Base-by-base conservation (phyloP, 352 stramenopile genomes). In the Pythium graminicola region DNA sequence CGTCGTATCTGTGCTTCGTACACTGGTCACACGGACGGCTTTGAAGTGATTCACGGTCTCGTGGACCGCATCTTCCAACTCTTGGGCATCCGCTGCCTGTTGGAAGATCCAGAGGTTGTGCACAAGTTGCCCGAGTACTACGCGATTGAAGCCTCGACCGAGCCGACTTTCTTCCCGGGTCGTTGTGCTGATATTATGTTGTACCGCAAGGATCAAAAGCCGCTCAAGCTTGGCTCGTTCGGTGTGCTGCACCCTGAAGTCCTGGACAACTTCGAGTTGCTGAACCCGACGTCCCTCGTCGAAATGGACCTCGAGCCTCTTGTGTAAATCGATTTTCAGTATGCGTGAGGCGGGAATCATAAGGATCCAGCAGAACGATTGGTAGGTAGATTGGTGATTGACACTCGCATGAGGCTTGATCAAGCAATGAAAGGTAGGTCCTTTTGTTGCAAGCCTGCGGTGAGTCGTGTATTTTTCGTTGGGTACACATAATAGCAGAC, bases 21-120 rank as follows among this genome's bases (percentile, higher is more conserved):
- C 76, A 97, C 95, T 46, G 95, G 96, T 54, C 89, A 88, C 19
- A 99, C 93, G 13, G 94, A 97, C 35, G 96, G 96, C 42, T 99
- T 99, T 64, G 97, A 99, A 70, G 93, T 99, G 19, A 98, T 99
- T 53, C 97, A 99, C 73, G 97, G 97, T 35, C 85, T 99, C 23
- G 90, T 99, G 35, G 96, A 99, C 76, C 85, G 96, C 38, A 91
- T 99, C 67, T 99, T 99, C 95, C 90, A 96, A 62, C 71, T 99
- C 23, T 83, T 98, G 32, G 95, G 97, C 58, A 89, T 99, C 31
- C 79, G 74, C 38, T 89, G 65, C 23, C 54, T 73, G 50, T 57
- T 90, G 24, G 61, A 92, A 75, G 73, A 81, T 70, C 56, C 81
- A 36, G 78, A 73, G 35, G 65, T 70, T 28, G 76, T 89, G 16